Base-by-base conservation (phyloP, 306 rosid species). In the barrel medic (Medicago truncatula) region DNA sequence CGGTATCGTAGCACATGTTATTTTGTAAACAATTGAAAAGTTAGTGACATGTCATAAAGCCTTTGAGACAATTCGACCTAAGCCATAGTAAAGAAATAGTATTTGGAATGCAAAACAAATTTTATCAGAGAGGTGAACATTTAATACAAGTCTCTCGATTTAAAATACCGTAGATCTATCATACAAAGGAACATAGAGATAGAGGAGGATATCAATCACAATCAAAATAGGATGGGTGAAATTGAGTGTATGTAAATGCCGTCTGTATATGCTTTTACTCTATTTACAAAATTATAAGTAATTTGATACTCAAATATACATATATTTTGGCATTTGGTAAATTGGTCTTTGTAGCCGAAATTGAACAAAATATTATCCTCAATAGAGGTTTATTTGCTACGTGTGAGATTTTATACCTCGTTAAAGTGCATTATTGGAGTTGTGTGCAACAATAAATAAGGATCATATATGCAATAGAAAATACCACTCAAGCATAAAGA, bases 21-120 rank as follows among this genome's bases (percentile, higher is more conserved):
- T 23, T 23, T 25, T 59, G 16, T 23, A 38, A 40, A 38, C 16
- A 63, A 59, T 59, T 2, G 65, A 59, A 16, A 38, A 63, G 49
- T 36, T 38, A 36, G 69, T 8, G 46, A 62, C 8, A 63, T 63
- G 49, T n/a, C 49, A 16, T 16, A 17, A 16, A 63, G 69, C 15
- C 25, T 38, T 15, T 4, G 69, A 63, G 14, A n/a, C 69, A 63
- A 39, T 38, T 38, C 49, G 0, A n/a, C 49, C 23, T 38, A n/a
- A n/a, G 67, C 18, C 4, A 36, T 9, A 36, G 23, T 63, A 4
- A 63, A 63, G 8, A n/a, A 8, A 21, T 34, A 63, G 44, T 38
- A 36, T n/a, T n/a, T 63, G 25, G 20, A 61, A 61, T 61, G 44
- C 25, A 4, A 36, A 63, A 36, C 68, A 63, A n/a, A 63, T 36